Percentiles rank a stretch among this genome's conserved stretches.
These are phyloP conservation scores for Beta macrorhiza DNA, from an alignment of 179 eudicot species.

Conservation along the genomic window DNA sequence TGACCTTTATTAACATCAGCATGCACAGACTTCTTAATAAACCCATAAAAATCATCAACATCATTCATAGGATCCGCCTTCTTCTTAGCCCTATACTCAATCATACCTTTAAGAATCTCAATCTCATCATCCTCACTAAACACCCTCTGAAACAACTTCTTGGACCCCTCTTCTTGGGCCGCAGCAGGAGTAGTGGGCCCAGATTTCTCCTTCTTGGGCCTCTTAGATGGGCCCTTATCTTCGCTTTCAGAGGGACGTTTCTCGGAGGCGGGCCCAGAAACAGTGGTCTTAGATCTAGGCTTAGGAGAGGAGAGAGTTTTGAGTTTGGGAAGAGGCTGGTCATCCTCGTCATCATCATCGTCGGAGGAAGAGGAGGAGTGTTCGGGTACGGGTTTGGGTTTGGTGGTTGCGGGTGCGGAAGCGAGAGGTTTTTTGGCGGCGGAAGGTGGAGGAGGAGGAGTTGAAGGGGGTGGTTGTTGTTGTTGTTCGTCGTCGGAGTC, in stretches of 20 bases:
- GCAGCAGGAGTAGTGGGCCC: background rate
- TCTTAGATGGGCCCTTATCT: background rate
- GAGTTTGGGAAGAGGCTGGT: background rate
- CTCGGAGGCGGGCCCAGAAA: background rate
- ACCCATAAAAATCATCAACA: slow-evolving; percentile 32
- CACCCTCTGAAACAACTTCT: slow-evolving; percentile 33
- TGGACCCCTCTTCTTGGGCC: background rate
- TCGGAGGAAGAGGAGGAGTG: too few relatives aligned
- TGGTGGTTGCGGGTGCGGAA: background rate
- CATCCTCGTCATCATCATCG: background rate
- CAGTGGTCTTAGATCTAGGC: background rate
- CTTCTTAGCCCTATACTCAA: slow-evolving; percentile 31
- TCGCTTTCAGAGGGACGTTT: background rate
- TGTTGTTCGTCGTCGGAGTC: background rate
- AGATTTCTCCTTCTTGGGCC: background rate
- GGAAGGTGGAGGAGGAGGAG: background rate
- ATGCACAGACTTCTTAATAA: slow-evolving; percentile 34
- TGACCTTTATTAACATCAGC: slow-evolving; percentile 36
- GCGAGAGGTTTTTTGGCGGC: background rate
- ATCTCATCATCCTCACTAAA: slow-evolving; percentile 47
- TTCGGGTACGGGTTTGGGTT: background rate
- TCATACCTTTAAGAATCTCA: slow-evolving; percentile 39
- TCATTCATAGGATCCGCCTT: slow-evolving; percentile 34
- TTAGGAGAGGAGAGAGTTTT: background rate
- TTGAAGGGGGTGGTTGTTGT: background rate